Evolutionary conservation across 352 stramenopile genomes (phyloP).

Genomic region (Phytophthora hibernalis): DNA sequence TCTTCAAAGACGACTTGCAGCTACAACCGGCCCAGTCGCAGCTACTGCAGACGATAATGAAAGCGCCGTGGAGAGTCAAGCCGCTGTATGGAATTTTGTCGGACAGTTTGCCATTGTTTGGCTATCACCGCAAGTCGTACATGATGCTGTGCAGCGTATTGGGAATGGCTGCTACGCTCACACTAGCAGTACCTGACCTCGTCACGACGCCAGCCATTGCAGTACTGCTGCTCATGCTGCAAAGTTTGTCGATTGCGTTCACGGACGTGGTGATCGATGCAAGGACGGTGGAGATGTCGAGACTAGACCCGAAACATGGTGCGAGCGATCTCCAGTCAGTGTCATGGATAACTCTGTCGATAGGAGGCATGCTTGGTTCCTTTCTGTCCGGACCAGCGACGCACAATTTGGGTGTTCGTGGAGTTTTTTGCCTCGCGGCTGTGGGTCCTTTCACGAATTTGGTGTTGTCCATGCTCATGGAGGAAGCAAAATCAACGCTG

Average conservation of each 20-base stretch:
- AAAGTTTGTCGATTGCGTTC: conserved; percentile 87
- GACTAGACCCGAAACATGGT: conserved; percentile 80
- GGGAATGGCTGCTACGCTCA: conserved; percentile 59
- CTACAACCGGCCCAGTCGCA: conserved; percentile 93
- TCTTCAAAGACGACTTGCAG: conserved; percentile 96
- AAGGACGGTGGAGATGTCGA: conserved; percentile 95
- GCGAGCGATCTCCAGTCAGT: conserved; percentile 94
- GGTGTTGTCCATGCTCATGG: conserved; percentile 88
- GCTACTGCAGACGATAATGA: conserved; percentile 93
- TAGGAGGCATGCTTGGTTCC: conserved; percentile 93
- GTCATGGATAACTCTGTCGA: conserved; percentile 93
- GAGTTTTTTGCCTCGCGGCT: conserved; percentile 93
- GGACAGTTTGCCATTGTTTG: conserved; percentile 94
- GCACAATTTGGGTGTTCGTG: conserved; percentile 87
- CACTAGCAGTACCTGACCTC: conserved; percentile 58
- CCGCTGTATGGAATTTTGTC: conserved; percentile 96
- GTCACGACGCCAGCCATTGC: conserved; percentile 63
- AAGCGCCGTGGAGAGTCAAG: conserved; percentile 96
- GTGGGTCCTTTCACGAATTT: conserved; percentile 91
- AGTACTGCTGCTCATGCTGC: conserved; percentile 76
- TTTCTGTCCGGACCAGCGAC: conserved; percentile 93
- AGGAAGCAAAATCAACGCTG: conserved; percentile 71
- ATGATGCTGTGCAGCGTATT: conserved; percentile 91
- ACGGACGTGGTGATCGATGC: conserved; percentile 76
- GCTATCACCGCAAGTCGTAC: conserved; percentile 96